Conservation (phyloP, 139 green algal genomes). For the Diplosphaera chodatii region DNA sequence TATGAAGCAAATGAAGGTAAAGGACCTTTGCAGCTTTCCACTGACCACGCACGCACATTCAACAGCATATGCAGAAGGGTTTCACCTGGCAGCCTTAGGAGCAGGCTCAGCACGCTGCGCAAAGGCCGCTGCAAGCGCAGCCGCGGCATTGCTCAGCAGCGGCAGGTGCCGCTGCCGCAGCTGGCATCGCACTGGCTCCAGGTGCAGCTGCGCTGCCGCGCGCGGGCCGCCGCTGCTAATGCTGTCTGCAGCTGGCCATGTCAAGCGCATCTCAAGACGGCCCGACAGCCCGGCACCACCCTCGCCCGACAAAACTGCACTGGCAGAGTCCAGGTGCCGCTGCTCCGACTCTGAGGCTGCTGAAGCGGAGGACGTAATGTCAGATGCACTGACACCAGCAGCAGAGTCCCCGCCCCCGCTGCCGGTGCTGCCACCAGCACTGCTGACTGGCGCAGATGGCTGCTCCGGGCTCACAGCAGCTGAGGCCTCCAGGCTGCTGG, state of each 20-base stretch:
- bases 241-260: neutral
- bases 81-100: too few relatives aligned
- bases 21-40: too few relatives aligned
- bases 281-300: conserved; percentile 14
- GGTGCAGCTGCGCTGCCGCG: conserved; percentile 6
- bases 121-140: neutral
- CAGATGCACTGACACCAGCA: too few relatives aligned
- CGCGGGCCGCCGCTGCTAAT: conserved; percentile 6
- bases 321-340: neutral
- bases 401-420: too few relatives aligned
- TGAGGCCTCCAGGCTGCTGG: too few relatives aligned
- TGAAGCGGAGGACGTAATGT: too few relatives aligned
- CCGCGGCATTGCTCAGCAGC: conserved; percentile 4
- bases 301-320: conserved; percentile 17
- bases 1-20: too few relatives aligned
- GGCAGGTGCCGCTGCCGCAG: conserved; percentile 20
- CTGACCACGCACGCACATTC: too few relatives aligned
- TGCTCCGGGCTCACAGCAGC: too few relatives aligned
- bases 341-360: neutral
- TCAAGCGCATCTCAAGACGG: conserved; percentile 15
- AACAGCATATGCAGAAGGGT: too few relatives aligned
- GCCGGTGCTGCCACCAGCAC: too few relatives aligned
- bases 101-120: neutral
- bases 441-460: too few relatives aligned
- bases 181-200: conserved; percentile 34